Percentiles rank a stretch among this genome's conserved stretches.
phyloP scores from a whole-genome alignment of 208 protist genomes.

The Hexamita inflata region DNA sequence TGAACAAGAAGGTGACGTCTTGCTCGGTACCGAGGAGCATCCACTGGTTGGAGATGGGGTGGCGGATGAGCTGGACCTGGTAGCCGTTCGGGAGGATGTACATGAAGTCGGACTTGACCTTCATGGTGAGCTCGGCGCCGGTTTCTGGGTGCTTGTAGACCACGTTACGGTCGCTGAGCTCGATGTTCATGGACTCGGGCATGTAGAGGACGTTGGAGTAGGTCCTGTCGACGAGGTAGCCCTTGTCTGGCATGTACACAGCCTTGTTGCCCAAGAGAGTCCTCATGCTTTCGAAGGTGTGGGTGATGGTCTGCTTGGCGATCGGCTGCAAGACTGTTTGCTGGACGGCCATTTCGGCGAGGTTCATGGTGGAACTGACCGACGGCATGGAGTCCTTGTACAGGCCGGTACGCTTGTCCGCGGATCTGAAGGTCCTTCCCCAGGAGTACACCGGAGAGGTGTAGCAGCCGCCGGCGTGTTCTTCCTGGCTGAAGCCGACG shows the following conservation, averaged over 20 bases:
- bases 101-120: conserved; percentile 24
- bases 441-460: conserved; percentile 32
- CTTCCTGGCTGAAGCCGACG: conserved; percentile 41
- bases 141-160: conserved; percentile 24
- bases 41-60: conserved; percentile 34
- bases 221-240: conserved; percentile 37
- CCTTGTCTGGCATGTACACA: conserved; percentile 24
- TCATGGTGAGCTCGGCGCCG: conserved; percentile 26
- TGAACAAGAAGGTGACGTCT: conserved; percentile 31
- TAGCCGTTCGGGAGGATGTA: conserved; percentile 49
- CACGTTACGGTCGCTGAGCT: conserved; percentile 25
- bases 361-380: too few relatives aligned
- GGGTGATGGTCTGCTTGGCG: neutral
- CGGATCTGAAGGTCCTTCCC: conserved; percentile 30
- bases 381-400: too few relatives aligned
- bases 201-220: conserved; percentile 40
- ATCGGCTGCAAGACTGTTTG: neutral
- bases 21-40: conserved; percentile 30
- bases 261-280: neutral
- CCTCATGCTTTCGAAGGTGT: conserved; percentile 31
- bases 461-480: conserved; percentile 45
- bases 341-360: conserved; percentile 23
- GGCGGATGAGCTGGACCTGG: conserved; percentile 33
- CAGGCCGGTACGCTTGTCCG: neutral
- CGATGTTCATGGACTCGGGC: conserved; percentile 36